Evolutionary conservation across 345 rosid genomes (phyloP).

Genomic region (Erysimum cheiranthoides): DNA sequence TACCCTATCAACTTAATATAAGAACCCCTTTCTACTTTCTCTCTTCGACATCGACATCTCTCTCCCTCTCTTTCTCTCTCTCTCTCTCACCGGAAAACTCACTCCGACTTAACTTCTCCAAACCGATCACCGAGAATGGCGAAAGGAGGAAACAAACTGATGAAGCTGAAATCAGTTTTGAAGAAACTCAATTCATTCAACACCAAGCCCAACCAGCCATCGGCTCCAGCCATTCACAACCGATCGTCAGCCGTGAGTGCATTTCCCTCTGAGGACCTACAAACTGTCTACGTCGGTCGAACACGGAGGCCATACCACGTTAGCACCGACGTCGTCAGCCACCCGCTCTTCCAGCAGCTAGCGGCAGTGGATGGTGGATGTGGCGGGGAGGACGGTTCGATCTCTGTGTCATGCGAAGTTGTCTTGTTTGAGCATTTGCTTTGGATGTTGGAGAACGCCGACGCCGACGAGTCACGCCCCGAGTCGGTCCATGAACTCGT

Average conservation of each 20-base stretch:
- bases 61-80: slow-evolving; percentile 16
- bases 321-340: slow-evolving; percentile 58
- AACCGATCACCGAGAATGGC: slow-evolving; percentile 52
- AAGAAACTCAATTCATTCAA: slow-evolving; percentile 86
- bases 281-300: slow-evolving; percentile 78
- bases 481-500: slow-evolving; percentile 84
- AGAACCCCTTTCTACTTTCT: slow-evolving; percentile 7
- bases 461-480: slow-evolving; percentile 67
- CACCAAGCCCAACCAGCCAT: slow-evolving; percentile 52
- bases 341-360: slow-evolving; percentile 58
- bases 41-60: slow-evolving; percentile 18
- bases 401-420: slow-evolving; percentile 81
- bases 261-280: slow-evolving; percentile 56
- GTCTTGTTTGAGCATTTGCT: slow-evolving; percentile 94
- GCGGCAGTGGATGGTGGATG: slow-evolving; percentile 44
- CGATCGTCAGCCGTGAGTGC: slow-evolving; percentile 53
- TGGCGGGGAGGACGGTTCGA: slow-evolving; percentile 49
- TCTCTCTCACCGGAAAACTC: slow-evolving; percentile 31
- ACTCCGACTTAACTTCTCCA: slow-evolving; percentile 18
- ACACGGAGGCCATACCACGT: slow-evolving; percentile 75
- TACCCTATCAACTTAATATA: slow-evolving; percentile 37
- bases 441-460: slow-evolving; percentile 91
- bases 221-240: slow-evolving; percentile 39
- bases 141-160: slow-evolving; percentile 77
- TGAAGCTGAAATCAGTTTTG: slow-evolving; percentile 78